These are phyloP conservation scores for Eucalyptus cloeziana DNA, from an alignment of 345 rosid species.

Conservation along the genomic window DNA sequence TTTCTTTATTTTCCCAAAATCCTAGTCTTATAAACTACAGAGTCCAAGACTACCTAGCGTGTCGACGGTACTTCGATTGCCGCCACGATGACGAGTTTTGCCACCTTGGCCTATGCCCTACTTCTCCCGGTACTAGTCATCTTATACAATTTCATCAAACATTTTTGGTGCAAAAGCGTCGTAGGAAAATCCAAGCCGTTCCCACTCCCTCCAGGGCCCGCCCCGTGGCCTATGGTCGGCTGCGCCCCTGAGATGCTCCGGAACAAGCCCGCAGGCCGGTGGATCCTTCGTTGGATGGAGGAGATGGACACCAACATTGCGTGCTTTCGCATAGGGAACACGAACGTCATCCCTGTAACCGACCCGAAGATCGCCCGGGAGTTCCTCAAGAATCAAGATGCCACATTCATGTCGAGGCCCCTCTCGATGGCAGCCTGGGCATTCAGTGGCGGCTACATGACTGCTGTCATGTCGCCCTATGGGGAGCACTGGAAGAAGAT, in stretches of 20 bases:
- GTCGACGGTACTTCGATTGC: background rate
- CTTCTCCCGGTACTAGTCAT: background rate
- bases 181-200: background rate
- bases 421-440: background rate
- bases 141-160: background rate
- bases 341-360: background rate
- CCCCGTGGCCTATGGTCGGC: background rate
- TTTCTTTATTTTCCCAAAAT: background rate
- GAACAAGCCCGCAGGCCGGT: background rate
- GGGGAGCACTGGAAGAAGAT: slow-evolving; percentile 44
- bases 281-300: background rate
- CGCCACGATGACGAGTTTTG: background rate
- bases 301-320: background rate
- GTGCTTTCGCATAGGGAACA: background rate
- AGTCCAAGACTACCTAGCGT: background rate
- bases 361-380: background rate
- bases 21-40: background rate
- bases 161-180: background rate
- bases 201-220: background rate
- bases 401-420: background rate
- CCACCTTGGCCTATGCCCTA: background rate
- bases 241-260: background rate
- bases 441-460: background rate
- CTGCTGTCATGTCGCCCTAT: slow-evolving; percentile 2
- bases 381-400: background rate